A percentile compares a stretch with the other conserved stretches of the same genome.
Evolutionary conservation across 2,329 filamentous ascomycete species (phyloP).

Genomic region (Ceratocystis cubensis): DNA sequence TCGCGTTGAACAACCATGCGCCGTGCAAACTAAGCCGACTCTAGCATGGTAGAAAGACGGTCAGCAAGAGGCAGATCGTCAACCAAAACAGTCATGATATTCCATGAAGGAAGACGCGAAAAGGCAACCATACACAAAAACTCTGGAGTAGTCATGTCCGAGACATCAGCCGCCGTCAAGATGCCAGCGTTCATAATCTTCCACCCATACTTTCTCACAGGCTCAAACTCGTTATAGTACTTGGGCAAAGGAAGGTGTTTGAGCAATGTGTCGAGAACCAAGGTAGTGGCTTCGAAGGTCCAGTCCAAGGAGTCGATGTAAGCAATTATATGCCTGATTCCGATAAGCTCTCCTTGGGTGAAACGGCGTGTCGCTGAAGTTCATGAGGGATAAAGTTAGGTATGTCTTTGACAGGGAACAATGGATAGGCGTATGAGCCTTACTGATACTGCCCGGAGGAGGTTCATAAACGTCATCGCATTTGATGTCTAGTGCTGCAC

Average conservation of each 20-base stretch:
- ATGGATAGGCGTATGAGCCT: background rate
- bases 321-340: conserved; percentile 1
- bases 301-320: conserved; percentile 11
- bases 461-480: conserved; percentile 11
- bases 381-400: background rate
- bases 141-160: background rate
- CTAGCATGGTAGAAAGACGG: conserved; percentile 13
- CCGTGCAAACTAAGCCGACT: conserved; percentile 13
- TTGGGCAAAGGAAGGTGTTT: conserved; percentile 10
- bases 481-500: conserved; percentile 1
- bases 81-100: background rate
- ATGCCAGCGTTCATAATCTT: background rate
- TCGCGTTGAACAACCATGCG: conserved; percentile 11
- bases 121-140: conserved; percentile 13
- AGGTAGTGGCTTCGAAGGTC: conserved; percentile 5
- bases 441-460: background rate
- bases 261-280: conserved; percentile 6
- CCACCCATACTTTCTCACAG: conserved; percentile 1
- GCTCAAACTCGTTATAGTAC: conserved; percentile 8
- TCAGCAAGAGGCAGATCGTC: conserved; percentile 9
- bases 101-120: conserved; percentile 15
- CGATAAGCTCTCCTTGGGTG: background rate
- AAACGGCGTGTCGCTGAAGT: conserved; percentile 5
- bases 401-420: background rate
- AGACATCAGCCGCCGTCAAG: conserved; percentile 1